phyloP scores from a whole-genome alignment of 225 moss, liverwort and hornwort species.

The Bryum argenteum region DNA sequence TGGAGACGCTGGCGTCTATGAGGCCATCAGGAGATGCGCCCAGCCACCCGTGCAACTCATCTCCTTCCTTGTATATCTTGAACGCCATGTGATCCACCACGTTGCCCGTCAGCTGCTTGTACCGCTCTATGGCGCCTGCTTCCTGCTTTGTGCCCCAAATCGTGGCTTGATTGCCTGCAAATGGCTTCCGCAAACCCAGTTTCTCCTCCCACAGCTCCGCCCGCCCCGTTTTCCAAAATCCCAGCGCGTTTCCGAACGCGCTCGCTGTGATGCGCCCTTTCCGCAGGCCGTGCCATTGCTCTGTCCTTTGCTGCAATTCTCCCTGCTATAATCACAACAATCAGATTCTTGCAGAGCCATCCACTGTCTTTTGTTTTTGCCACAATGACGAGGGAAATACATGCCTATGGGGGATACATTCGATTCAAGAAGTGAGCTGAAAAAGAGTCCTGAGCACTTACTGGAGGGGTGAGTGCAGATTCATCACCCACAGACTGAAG shows the following conservation, averaged over 20 bases:
- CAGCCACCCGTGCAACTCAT: constrained; percentile 83
- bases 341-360: background rate
- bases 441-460: constrained; percentile 29
- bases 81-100: constrained; percentile 74
- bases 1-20: constrained; percentile 46
- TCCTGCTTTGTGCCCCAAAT: constrained; percentile 83
- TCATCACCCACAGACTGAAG: constrained; percentile 27
- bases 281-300: constrained; percentile 75
- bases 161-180: constrained; percentile 78
- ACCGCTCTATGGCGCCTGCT: constrained; percentile 73
- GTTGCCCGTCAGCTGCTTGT: constrained; percentile 81
- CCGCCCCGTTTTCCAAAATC: constrained; percentile 73
- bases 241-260: constrained; percentile 81
- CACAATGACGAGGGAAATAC: background rate
- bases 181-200: constrained; percentile 72
- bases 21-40: constrained; percentile 97
- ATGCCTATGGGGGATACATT: background rate
- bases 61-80: constrained; percentile 77
- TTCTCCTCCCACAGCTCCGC: constrained; percentile 92
- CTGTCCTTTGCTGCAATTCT: constrained; percentile 68
- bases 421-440: too few species aligned
- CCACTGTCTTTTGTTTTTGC: constrained; percentile 14
- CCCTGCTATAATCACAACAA: constrained; percentile 21
- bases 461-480: constrained; percentile 33
- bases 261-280: constrained; percentile 87